Percentiles rank a stretch among this genome's conserved stretches.
Conservation (phyloP, 148 eudicot genomes). For the Nepenthes gracilis region DNA sequence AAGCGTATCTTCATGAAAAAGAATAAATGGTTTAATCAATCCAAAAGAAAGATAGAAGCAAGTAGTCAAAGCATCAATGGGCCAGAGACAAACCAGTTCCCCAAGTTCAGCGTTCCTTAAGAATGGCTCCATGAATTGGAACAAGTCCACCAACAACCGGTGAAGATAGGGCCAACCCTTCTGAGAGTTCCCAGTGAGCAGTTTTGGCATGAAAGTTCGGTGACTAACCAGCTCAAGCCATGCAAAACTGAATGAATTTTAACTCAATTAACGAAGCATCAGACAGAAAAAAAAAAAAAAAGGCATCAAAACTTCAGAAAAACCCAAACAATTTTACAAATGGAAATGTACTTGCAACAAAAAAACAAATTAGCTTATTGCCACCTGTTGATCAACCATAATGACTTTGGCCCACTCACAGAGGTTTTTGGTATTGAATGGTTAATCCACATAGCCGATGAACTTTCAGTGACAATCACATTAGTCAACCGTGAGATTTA, state of each 20-base stretch:
- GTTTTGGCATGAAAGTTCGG: constrained; percentile 90
- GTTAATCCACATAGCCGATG: too few species aligned
- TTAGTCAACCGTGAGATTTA: too few species aligned
- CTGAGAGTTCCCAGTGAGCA: constrained; percentile 80
- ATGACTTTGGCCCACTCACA: too few species aligned
- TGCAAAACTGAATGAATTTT: constrained; percentile 53
- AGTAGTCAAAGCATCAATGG: neutral
- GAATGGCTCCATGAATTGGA: constrained; percentile 92
- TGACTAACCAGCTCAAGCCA: constrained; percentile 98
- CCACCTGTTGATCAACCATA: too few species aligned
- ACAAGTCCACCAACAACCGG: constrained; percentile 73
- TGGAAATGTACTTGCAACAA: too few species aligned
- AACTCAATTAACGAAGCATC: constrained; percentile 5
- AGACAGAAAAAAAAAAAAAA: neutral
- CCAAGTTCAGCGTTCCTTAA: constrained; percentile 82
- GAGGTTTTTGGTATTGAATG: too few species aligned
- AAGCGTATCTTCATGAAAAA: constrained; percentile 56
- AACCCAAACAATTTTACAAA: too few species aligned
- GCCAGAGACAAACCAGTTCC: constrained; percentile 54
- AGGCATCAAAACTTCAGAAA: too few species aligned
- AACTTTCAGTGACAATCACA: too few species aligned
- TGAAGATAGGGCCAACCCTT: constrained; percentile 96
- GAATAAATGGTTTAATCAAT: neutral
- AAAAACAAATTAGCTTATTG: too few species aligned
- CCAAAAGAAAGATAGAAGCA: neutral